Conservation (phyloP, 2,329 filamentous ascomycete species). For the Raffaelea ambrosiae region DNA sequence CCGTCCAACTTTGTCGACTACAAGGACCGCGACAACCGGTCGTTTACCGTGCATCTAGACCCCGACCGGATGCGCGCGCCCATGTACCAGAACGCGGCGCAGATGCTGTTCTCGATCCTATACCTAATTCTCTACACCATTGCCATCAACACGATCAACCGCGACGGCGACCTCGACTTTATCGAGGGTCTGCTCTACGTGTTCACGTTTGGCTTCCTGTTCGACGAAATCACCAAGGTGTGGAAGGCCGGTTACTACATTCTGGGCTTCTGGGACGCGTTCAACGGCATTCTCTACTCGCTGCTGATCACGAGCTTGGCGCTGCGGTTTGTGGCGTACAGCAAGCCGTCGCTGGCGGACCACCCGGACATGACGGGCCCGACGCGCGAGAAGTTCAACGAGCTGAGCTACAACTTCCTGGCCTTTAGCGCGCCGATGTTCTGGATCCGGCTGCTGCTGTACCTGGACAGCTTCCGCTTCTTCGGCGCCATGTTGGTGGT, state of each 20-base stretch:
- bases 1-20: conserved; percentile 86
- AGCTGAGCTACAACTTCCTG: conserved; percentile 85
- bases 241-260: conserved; percentile 93
- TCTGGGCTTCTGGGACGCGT: conserved; percentile 93
- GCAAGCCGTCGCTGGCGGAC: conserved; percentile 33
- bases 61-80: conserved; percentile 92
- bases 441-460: conserved; percentile 86
- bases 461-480: conserved; percentile 88
- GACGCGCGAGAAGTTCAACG: conserved; percentile 56
- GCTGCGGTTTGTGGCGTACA: conserved; percentile 69
- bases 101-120: conserved; percentile 74
- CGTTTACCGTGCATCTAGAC: conserved; percentile 76
- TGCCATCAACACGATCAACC: conserved; percentile 92
- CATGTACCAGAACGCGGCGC: conserved; percentile 82
- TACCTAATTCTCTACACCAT: conserved; percentile 81
- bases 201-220: conserved; percentile 86
- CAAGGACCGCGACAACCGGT: conserved; percentile 67
- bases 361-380: conserved; percentile 28
- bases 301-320: conserved; percentile 72
- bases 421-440: conserved; percentile 95
- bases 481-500: conserved; percentile 98
- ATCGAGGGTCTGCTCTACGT: conserved; percentile 80
- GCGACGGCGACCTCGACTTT: conserved; percentile 70
- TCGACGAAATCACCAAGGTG: conserved; percentile 79
- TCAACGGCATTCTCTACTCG: conserved; percentile 77